These are phyloP conservation scores for Botrytis hyacinthi DNA, from an alignment of 2,329 filamentous ascomycete genomes.

Conservation along the genomic window DNA sequence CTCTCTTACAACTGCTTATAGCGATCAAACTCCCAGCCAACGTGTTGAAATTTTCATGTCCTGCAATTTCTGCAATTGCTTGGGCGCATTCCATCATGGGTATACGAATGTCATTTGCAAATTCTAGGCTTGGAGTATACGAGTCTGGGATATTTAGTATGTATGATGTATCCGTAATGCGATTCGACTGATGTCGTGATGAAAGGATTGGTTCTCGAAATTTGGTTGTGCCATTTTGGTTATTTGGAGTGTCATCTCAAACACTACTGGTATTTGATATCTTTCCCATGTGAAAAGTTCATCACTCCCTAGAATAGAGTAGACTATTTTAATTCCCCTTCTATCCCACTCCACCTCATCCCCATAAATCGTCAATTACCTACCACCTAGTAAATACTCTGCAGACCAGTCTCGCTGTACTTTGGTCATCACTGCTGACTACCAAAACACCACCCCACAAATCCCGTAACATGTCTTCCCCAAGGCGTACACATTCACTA, in stretches of 20 bases:
- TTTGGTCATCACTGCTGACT: not conserved
- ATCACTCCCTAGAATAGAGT: not conserved
- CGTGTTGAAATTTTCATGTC: not conserved
- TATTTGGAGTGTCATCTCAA: not conserved
- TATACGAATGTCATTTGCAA: not conserved
- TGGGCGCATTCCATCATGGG: not conserved
- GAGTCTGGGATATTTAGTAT: not conserved
- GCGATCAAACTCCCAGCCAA: constrained; percentile 12
- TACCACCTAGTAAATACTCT: too few relatives aligned
- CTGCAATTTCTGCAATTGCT: not conserved
- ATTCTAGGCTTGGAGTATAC: not conserved
- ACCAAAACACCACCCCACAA: not conserved
- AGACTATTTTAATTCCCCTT: too few relatives aligned
- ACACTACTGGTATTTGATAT: not conserved
- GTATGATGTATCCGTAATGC: not conserved
- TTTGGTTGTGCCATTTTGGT: not conserved
- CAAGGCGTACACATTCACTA: not conserved
- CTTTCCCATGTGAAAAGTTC: not conserved
- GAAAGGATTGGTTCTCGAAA: constrained; percentile 4
- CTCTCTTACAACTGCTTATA: constrained; percentile 29
- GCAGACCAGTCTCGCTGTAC: not conserved
- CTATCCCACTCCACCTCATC: too few relatives aligned
- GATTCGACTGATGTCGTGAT: constrained; percentile 7
- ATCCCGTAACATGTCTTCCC: not conserved
- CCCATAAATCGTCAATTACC: too few relatives aligned